These are phyloP conservation scores for Kwoniella botswanensis DNA, from an alignment of 768 basidiomycete species.

Conservation along the genomic window DNA sequence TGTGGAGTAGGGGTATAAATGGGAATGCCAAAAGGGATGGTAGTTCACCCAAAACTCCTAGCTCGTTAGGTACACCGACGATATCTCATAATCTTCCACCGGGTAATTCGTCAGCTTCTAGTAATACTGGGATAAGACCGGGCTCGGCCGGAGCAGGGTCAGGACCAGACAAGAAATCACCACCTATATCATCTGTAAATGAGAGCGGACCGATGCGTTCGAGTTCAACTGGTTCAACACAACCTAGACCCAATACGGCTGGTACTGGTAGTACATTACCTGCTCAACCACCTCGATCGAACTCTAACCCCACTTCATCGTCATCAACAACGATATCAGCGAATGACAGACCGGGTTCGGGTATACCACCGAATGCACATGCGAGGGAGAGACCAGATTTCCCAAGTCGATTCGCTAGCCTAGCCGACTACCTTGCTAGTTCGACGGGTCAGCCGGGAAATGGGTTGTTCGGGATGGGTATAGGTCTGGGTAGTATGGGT, in stretches of 20 bases:
- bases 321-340: not conserved
- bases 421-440: slow-evolving; percentile 33
- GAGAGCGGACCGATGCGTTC: slow-evolving; percentile 3
- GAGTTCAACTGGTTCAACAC: slow-evolving; percentile 6
- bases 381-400: slow-evolving; percentile 2
- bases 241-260: not conserved
- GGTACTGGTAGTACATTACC: no score
- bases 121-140: not conserved
- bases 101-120: not conserved
- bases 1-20: slow-evolving; percentile 15
- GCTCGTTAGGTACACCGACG: slow-evolving; percentile 14
- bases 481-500: slow-evolving; percentile 24
- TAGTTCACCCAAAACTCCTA: slow-evolving; percentile 11
- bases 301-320: slow-evolving; percentile 1
- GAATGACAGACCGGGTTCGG: not conserved
- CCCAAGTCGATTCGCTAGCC: slow-evolving; percentile 24
- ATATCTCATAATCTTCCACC: slow-evolving; percentile 3
- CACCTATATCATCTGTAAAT: not conserved
- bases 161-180: slow-evolving; percentile 4
- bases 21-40: slow-evolving; percentile 2
- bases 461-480: slow-evolving; percentile 27
- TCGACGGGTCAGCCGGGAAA: slow-evolving; percentile 11
- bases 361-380: not conserved
- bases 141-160: not conserved
- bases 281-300: slow-evolving; percentile 2